Evolutionary conservation across 768 basidiomycete species (phyloP), one percentile per base, ranked within the genome.

Genomic region (Lentinula edodes): DNA sequence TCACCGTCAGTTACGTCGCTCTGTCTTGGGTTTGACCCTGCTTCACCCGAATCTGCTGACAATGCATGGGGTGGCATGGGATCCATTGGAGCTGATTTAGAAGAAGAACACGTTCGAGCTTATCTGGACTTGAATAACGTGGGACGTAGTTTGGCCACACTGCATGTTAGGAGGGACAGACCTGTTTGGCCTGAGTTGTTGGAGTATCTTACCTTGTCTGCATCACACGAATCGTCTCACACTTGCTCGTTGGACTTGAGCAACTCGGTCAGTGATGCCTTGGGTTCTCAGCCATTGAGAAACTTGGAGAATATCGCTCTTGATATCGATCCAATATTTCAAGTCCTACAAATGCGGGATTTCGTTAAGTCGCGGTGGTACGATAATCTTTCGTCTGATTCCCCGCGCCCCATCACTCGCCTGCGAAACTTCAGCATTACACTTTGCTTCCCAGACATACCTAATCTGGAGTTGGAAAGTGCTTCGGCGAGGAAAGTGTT

Each of bases 301-400:
- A 54, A 41, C 1, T 43, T 56, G 41, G 55, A 56, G 20, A 56
- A 56, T n/a, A 39, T 56, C 55, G 55, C 55, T n/a, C 41, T 56
- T 13, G 55, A 56, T 39, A 56, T 56, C 34, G 55, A 56, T 32
- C 55, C 55, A 34, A 56, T 56, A 13, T 56, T 45, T 10, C 55
- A 56, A n/a, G 55, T 56, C 34, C 12, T 28, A 15, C 13, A 42
- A 8, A 56, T 56, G 55, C 41, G 39, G 6, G 39, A 56, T 13
- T 45, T 56, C 5, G 55, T 56, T 16, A 56, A 34, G 20, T 56
- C 55, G 13, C 55, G 55, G 18, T 56, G 55, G 55, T 42, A 34
- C 23, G 55, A 56, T 43, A 18, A 39, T n/a, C 23, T 34, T 42
- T 0, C 41, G 4, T 41, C 16, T 23, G 18, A 9, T 34, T 55